A percentile compares a stretch with the other conserved stretches of the same genome.
These are phyloP conservation scores for Oryza punctata DNA, from an alignment of 176 grass and related monocot species.

Conservation along the genomic window DNA sequence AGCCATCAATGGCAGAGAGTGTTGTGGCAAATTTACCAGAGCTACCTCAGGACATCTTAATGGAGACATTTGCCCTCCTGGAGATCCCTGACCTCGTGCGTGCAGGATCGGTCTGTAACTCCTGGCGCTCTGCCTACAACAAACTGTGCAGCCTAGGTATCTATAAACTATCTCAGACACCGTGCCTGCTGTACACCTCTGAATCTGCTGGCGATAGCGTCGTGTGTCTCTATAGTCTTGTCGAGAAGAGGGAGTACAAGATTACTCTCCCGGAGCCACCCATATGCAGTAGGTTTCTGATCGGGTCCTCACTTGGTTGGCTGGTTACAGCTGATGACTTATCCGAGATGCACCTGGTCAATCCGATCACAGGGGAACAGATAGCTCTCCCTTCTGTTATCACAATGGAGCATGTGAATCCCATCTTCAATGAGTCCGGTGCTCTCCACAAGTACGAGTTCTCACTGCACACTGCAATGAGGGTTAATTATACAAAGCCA, in stretches of 20 bases:
- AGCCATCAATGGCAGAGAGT: neutral
- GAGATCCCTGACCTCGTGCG: conserved; percentile 2
- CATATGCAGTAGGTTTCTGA: neutral
- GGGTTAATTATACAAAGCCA: neutral
- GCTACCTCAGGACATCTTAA: neutral
- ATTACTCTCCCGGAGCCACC: neutral
- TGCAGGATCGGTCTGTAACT: neutral
- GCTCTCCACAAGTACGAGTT: neutral
- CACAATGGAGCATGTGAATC: neutral
- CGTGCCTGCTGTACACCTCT: conserved; percentile 3
- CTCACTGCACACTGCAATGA: neutral
- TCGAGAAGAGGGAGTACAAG: neutral
- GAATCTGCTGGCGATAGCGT: neutral
- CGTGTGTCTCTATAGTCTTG: neutral
- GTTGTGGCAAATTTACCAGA: neutral
- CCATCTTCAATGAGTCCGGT: neutral
- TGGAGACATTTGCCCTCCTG: neutral
- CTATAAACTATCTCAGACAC: neutral
- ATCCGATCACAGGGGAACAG: conserved; percentile 6
- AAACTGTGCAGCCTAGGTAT: neutral
- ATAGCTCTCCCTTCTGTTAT: neutral
- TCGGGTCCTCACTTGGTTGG: neutral
- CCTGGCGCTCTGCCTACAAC: neutral
- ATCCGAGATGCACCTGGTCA: neutral
- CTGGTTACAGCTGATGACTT: neutral